Evolutionary conservation across 2,329 filamentous ascomycete genomes (phyloP).

Genomic region (Aspergillus sp.): DNA sequence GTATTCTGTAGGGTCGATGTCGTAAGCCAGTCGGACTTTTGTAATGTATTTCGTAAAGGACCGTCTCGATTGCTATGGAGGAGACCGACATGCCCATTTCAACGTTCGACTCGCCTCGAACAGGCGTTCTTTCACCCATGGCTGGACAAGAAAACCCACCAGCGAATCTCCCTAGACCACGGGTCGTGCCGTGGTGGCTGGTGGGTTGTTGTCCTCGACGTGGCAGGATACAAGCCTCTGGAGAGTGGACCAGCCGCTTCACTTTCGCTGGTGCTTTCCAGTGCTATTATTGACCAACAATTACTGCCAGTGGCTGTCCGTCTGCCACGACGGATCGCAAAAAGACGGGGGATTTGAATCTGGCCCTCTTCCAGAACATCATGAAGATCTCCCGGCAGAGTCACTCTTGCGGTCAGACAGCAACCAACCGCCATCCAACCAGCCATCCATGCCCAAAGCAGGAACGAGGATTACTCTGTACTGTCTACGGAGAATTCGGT

Average conservation of each 20-base stretch:
- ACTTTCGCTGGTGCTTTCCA: conserved; percentile 4
- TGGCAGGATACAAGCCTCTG: conserved; percentile 10
- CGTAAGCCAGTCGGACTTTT: not conserved
- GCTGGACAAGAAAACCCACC: no score
- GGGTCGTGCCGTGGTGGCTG: not conserved
- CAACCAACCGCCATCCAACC: not conserved
- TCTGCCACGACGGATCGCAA: no score
- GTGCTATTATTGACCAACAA: no score
- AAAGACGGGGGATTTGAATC: not conserved
- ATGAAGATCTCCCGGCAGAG: not conserved
- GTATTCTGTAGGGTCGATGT: no score
- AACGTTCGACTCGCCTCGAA: no score
- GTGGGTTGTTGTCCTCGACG: conserved; percentile 9
- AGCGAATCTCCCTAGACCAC: not conserved
- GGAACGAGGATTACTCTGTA: not conserved
- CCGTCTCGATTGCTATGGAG: no score
- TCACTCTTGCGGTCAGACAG: not conserved
- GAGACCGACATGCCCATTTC: no score
- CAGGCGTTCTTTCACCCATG: no score
- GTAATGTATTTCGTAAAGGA: no score
- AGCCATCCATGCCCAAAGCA: not conserved
- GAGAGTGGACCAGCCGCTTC: conserved; percentile 15
- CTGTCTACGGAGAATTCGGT: not conserved
- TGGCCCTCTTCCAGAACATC: not conserved
- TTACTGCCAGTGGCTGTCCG: no score